phyloP scores from a whole-genome alignment of 176 grass and related monocot genomes.

The Secale cereale region DNA sequence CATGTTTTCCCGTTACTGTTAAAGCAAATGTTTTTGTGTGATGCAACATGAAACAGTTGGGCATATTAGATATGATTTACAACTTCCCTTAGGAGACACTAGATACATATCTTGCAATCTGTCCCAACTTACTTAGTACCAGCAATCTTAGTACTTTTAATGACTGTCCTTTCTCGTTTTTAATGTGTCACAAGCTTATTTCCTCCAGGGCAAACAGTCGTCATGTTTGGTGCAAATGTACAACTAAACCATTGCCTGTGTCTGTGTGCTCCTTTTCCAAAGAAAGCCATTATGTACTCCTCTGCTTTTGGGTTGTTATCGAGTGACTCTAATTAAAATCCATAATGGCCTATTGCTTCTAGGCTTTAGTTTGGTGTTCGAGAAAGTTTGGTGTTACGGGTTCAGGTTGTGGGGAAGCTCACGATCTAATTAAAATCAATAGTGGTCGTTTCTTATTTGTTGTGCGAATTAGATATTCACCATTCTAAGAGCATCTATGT shows the following conservation, averaged over 20 bases:
- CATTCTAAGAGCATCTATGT: too few relatives aligned
- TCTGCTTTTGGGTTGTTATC: constrained; percentile 23
- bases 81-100: not conserved
- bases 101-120: not conserved
- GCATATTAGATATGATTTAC: not conserved
- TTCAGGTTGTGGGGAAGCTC: not conserved
- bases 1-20: not conserved
- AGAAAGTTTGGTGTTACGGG: not conserved
- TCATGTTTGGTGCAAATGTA: constrained; percentile 32
- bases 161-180: not conserved
- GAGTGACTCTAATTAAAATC: constrained; percentile 15
- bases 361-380: constrained; percentile 20
- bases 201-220: not conserved
- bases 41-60: not conserved
- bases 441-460: too few relatives aligned
- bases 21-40: too few relatives aligned
- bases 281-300: constrained; percentile 30
- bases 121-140: not conserved
- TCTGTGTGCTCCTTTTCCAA: constrained; percentile 5
- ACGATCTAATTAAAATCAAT: not conserved
- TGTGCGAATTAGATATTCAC: too few relatives aligned
- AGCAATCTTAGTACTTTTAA: not conserved
- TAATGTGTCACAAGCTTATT: not conserved
- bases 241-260: constrained; percentile 17
- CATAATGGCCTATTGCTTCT: constrained; percentile 35